These are phyloP conservation scores for Datisca glomerata DNA, from an alignment of 306 rosid species.

Conservation along the genomic window DNA sequence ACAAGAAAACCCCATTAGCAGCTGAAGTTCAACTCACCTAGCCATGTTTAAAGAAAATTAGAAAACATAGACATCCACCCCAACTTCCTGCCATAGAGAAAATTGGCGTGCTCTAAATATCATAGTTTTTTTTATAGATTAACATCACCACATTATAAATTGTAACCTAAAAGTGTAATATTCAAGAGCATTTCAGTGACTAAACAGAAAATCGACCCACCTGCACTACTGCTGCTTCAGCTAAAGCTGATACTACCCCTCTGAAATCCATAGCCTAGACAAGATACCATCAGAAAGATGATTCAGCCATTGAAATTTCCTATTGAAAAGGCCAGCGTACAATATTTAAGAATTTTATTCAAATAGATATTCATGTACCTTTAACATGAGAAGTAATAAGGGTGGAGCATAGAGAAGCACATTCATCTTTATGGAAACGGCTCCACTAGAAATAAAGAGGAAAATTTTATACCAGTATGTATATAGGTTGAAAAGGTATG, in stretches of 20 bases:
- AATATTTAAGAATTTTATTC: constrained; percentile 1
- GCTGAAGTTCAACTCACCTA: constrained; percentile 55
- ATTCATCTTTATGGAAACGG: constrained; percentile 96
- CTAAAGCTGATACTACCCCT: constrained; percentile 63
- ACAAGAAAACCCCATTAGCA: neutral
- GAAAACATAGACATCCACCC: constrained; percentile 22
- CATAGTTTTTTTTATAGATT: neutral
- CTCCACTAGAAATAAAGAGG: constrained; percentile 37
- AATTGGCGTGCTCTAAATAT: too few relatives aligned
- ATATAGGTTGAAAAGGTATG: constrained; percentile 3
- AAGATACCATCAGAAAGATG: constrained; percentile 13
- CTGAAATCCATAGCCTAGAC: constrained; percentile 65
- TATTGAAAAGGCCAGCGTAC: neutral
- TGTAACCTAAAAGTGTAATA: too few relatives aligned
- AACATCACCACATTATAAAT: neutral
- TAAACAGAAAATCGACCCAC: constrained; percentile 26
- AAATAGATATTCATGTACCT: constrained; percentile 33
- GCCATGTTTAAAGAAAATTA: constrained; percentile 15
- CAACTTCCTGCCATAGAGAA: too few relatives aligned
- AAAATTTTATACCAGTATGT: constrained; percentile 11
- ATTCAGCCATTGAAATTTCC: constrained; percentile 12
- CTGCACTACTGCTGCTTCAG: constrained; percentile 89
- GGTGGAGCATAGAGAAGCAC: constrained; percentile 91
- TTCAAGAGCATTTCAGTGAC: too few relatives aligned
- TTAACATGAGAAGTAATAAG: constrained; percentile 72